phyloP scores from a whole-genome alignment of 2,329 filamentous ascomycete species.

The Claviceps purpurea region DNA sequence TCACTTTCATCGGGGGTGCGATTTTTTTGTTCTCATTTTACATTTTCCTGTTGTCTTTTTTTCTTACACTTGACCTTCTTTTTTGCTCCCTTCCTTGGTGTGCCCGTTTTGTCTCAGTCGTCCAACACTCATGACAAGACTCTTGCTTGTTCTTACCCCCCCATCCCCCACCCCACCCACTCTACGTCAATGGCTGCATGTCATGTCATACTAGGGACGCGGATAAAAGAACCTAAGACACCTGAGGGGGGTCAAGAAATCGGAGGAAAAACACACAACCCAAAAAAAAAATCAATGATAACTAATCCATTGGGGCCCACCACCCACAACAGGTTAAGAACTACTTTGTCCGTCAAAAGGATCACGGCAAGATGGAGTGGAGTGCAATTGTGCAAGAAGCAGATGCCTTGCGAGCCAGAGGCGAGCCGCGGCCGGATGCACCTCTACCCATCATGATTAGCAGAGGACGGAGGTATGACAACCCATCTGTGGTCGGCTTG shows the following conservation, averaged over 20 bases:
- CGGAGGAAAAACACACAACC: not conserved
- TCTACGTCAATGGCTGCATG: not conserved
- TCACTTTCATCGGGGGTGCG: too few relatives aligned
- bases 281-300: not conserved
- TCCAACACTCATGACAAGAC: not conserved
- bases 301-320: not conserved
- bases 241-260: too few relatives aligned
- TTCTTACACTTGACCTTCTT: not conserved
- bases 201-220: constrained; percentile 1
- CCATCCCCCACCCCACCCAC: not conserved
- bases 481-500: constrained; percentile 18
- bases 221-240: not conserved
- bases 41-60: not conserved
- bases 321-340: constrained; percentile 48
- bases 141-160: not conserved
- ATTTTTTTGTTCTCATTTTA: not conserved
- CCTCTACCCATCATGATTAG: constrained; percentile 39
- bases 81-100: not conserved
- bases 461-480: constrained; percentile 37
- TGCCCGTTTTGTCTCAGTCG: not conserved
- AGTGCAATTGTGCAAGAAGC: constrained; percentile 46
- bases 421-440: constrained; percentile 46
- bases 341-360: constrained; percentile 51
- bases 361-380: constrained; percentile 45
- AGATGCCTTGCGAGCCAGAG: constrained; percentile 39